Conservation (phyloP, 106 monocot genomes). For the Iris macrosiphon region DNA sequence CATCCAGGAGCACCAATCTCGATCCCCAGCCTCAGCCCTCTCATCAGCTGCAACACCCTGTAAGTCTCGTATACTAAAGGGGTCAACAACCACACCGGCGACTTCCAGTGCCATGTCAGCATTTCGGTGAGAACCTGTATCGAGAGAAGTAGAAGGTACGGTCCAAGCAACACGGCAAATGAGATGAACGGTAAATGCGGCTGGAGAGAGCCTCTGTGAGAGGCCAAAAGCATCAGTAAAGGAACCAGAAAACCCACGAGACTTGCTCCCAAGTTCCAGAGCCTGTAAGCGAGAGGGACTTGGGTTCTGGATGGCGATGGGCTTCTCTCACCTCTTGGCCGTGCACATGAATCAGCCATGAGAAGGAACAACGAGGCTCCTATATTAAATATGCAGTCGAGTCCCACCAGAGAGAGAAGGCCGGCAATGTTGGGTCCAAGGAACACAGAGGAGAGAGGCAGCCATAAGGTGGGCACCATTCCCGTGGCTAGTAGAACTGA, state of each 20-base stretch:
- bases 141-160: constrained; percentile 72
- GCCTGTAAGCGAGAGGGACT: constrained; percentile 46
- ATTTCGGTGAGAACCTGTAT: constrained; percentile 77
- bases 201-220: constrained; percentile 39
- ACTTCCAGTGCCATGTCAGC: constrained; percentile 91
- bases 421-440: constrained; percentile 68
- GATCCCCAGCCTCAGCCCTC: constrained; percentile 52
- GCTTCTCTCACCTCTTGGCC: constrained; percentile 14
- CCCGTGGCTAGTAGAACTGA: constrained; percentile 67
- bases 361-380: constrained; percentile 88
- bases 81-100: constrained; percentile 85
- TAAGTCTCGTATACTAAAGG: constrained; percentile 88
- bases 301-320: constrained; percentile 7
- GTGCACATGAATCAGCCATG: constrained; percentile 84
- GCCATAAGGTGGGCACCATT: constrained; percentile 76
- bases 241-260: constrained; percentile 61
- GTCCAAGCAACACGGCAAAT: constrained; percentile 65
- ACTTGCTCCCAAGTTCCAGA: constrained; percentile 77
- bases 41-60: constrained; percentile 86
- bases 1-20: constrained; percentile 74
- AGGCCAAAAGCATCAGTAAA: constrained; percentile 34
- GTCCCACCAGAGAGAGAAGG: constrained; percentile 77
- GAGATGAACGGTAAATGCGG: constrained; percentile 50
- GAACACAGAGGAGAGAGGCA: constrained; percentile 81
- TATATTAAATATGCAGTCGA: constrained; percentile 93